Conservation (phyloP, 2,329 filamentous ascomycete species). For the Rutstroemia sydowiana region DNA sequence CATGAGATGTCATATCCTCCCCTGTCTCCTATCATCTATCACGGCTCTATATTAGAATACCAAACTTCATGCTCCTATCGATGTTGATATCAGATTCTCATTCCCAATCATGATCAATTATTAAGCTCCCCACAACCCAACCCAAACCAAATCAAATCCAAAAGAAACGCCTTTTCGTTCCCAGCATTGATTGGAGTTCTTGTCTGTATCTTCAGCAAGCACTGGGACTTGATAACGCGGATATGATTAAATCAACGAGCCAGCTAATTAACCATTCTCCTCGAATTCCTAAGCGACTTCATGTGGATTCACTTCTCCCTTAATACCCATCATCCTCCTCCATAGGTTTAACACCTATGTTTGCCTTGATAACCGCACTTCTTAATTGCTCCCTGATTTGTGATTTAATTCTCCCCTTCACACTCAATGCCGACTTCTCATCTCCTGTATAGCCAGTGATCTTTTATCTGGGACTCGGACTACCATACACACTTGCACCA, state of each 20-base stretch:
- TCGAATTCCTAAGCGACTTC: not conserved
- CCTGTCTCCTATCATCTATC: no score
- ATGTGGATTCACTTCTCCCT: not conserved
- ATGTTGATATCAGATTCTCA: no score
- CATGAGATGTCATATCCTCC: no score
- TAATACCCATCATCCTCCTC: conserved; percentile 17
- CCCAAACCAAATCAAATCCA: not conserved
- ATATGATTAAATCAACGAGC: not conserved
- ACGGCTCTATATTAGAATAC: no score
- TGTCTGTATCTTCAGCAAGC: not conserved
- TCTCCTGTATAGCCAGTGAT: conserved; percentile 51
- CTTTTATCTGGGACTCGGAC: conserved; percentile 46
- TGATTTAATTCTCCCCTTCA: conserved; percentile 45
- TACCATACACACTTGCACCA: conserved; percentile 25
- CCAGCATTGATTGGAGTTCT: not conserved
- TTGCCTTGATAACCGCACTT: conserved; percentile 26
- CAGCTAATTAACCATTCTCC: not conserved
- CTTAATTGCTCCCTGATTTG: conserved; percentile 45
- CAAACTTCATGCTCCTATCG: no score
- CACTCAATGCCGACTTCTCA: conserved; percentile 50
- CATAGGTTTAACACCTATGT: conserved; percentile 25
- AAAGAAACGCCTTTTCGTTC: not conserved
- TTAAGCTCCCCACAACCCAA: not conserved
- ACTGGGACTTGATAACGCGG: no score
- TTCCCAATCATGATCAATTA: no score